Evolutionary conservation across 768 basidiomycete genomes (phyloP), one percentile per base, ranked within the genome.

Genomic region (Boletus sp.): DNA sequence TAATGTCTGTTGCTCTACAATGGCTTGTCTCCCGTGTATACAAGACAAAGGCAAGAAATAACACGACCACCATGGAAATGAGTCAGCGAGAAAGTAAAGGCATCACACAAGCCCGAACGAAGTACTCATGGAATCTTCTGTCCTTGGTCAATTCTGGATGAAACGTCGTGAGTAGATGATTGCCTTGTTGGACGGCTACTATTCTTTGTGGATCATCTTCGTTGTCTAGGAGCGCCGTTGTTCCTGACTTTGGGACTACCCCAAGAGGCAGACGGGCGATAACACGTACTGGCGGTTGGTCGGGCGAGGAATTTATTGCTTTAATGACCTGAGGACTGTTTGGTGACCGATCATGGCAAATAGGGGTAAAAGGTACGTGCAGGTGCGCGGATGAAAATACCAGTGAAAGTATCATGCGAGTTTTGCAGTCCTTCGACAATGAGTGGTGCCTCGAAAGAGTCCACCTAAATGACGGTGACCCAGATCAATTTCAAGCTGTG

Each of bases 381-480:
- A 1, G 95, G 95, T 44, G 95, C 95, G 40, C 95, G 90, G 62
- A 98, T 98, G 74, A 98, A 98, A 42, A 97, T 79, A 0, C 90
- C 91, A 19, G 79, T 82, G 67, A 93, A 95, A 0, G 89, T 81
- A 15, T 67, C 63, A 2, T 81, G 72, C 1, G 88, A 69, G 50
- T 89, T 72, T 32, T 77, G 75, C 21, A 97, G 74, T 40, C 81
- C 83, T 8, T 77, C 75, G 4, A 94, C 84, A 14, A 74, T 68
- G 7, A 98, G 73, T 1, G 84, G 79, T 2, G 83, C 87, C 70
- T 95, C 93, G 64, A 98, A 98, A 4, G 93, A 96, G 65, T 96
- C 94, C 4, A 93, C 77, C 87, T 97, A 30, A 45, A 33, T 10
- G 44, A 53, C 14, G 10, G 1, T 27, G 40, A 44, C 46, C 10